Conservation (phyloP, 23 red algal species). For the Gracilariopsis chorda region DNA sequence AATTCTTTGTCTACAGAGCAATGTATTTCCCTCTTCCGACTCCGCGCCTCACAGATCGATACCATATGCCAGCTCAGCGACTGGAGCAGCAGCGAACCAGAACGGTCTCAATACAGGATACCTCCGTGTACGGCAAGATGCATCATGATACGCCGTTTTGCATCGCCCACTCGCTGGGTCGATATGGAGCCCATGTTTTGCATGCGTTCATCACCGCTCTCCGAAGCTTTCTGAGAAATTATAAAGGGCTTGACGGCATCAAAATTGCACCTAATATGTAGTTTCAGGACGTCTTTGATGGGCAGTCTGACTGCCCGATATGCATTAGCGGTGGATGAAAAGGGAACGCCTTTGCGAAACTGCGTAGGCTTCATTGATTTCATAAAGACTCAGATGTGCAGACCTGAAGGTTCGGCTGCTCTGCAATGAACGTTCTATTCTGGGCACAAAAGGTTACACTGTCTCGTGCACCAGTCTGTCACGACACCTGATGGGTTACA, state of each 20-base stretch:
- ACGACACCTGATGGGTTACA: not conserved
- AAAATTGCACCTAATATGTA: not conserved
- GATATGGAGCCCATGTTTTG: not conserved
- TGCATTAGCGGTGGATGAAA: not conserved
- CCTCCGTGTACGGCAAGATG: no score
- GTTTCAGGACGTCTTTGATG: not conserved
- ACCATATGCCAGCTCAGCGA: no score
- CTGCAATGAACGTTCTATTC: not conserved
- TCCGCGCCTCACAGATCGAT: no score
- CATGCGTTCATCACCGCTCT: not conserved
- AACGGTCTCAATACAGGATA: no score
- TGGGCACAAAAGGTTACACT: conserved; percentile 5
- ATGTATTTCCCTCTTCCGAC: no score
- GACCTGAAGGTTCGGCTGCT: not conserved
- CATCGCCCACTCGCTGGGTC: not conserved
- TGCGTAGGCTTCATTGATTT: conserved; percentile 22
- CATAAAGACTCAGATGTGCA: not conserved
- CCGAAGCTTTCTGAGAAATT: conserved; percentile 10
- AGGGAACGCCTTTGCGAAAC: not conserved
- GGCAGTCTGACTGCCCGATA: not conserved
- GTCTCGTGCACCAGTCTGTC: not conserved
- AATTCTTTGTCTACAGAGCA: no score
- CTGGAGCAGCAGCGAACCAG: no score
- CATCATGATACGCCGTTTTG: not conserved
- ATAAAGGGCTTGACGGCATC: not conserved